phyloP scores from a whole-genome alignment of 2,329 filamentous ascomycete species.

The Emergomyces orientalis region DNA sequence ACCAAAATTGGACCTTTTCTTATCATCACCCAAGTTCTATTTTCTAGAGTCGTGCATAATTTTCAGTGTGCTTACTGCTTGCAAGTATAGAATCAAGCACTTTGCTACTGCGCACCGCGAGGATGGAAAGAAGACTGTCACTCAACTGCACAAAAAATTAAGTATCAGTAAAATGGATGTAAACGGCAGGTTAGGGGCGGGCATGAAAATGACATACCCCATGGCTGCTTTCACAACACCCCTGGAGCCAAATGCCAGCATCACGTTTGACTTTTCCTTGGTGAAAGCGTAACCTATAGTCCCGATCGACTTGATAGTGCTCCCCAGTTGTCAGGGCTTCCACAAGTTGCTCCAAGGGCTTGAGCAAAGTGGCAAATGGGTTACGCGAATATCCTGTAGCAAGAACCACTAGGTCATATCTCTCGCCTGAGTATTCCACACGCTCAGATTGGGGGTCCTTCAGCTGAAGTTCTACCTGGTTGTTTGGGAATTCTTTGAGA shows the following conservation, averaged over 20 bases:
- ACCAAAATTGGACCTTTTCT: neutral
- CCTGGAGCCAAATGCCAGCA: constrained; percentile 84
- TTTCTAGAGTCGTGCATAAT: constrained; percentile 14
- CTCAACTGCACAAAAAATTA: constrained; percentile 45
- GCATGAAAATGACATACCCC: constrained; percentile 37
- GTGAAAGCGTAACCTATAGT: constrained; percentile 70
- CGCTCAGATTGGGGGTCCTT: constrained; percentile 9
- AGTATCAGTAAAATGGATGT: neutral
- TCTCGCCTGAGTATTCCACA: constrained; percentile 23
- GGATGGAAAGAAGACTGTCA: constrained; percentile 70
- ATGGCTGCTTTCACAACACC: constrained; percentile 86
- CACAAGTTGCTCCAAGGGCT: constrained; percentile 21
- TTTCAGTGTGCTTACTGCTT: constrained; percentile 10
- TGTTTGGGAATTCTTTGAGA: constrained; percentile 45
- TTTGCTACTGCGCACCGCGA: constrained; percentile 45
- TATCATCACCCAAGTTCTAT: neutral
- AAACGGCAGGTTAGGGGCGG: neutral
- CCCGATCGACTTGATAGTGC: constrained; percentile 52
- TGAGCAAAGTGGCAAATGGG: constrained; percentile 68
- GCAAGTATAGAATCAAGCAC: constrained; percentile 16
- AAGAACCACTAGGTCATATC: constrained; percentile 73
- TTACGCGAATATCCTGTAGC: constrained; percentile 79
- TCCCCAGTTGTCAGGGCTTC: constrained; percentile 7
- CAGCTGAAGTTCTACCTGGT: constrained; percentile 12
- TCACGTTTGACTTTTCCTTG: constrained; percentile 57